Evolutionary conservation across 2,329 filamentous ascomycete genomes (phyloP), one percentile per base, ranked within the genome.

Genomic region (Plectosphaerella cucumerina): DNA sequence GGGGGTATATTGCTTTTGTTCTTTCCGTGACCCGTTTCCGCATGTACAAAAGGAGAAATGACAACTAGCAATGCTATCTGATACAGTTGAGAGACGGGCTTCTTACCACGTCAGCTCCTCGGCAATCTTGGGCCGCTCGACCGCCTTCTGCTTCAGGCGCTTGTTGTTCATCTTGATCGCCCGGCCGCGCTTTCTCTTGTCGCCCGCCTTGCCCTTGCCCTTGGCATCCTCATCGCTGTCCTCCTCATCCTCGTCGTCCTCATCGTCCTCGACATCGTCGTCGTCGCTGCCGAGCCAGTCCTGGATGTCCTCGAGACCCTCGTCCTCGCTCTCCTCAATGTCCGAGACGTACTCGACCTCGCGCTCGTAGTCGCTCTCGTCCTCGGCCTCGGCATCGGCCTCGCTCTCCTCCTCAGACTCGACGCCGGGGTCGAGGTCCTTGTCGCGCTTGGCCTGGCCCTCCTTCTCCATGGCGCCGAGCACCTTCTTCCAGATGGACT

Each of bases 401-500:
- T 84, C 77, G 50, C 87, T 85, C 14, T 77, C 73, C 4, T 89
- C 86, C 22, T 91, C 89, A 34, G 89, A 85, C 59, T 89, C 85
- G 56, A 95, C 84, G 10, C 92, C 93, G 60, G 92, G 85, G 66
- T 97, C 93, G 67, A 94, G 70, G 67, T 97, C 93, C 72, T 91
- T 84, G 67, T 97, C 93, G 50, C 90, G 78, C 57, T 82, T 77
- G 43, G 87, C 93, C 62, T 95, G 85, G 53, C 93, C 92, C 60
- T 87, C 87, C 60, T 88, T 82, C 79, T 99, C 94, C 70, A 99
- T 78, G 4, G 90, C 90, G 55, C 86, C 85, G 60, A 99, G 83
- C 8, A 99, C 94, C 80, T 92, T 96, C 81, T 95, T 95, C 94
- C 94, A 99, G 55, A 99, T 90, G 14, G 82, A 80, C 68, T 97